Base-by-base conservation (phyloP, 176 grass and related monocot genomes). In the Triticum urartu region DNA sequence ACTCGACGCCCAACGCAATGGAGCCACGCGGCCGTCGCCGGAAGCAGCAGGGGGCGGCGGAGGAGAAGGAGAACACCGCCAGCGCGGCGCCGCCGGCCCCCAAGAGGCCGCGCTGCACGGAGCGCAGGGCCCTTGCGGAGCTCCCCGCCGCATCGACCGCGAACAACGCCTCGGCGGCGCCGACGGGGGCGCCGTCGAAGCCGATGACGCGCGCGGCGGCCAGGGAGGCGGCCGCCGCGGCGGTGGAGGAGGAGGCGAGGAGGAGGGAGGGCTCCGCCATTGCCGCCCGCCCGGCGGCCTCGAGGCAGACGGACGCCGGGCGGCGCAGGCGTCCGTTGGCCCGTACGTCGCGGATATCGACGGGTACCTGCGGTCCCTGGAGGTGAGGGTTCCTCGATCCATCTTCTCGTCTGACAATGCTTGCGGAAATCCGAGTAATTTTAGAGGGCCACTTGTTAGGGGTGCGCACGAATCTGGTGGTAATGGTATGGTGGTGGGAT, bases 141-240 rank as follows among this genome's bases (percentile, higher is more conserved):
- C 72, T 79, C 65, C 84, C 89, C 32, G 63, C 43, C 45, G 14
- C 14, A 5, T 15, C 47, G 1, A 50, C 50, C 50, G 35, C 80
- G 11, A 56, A 36, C 1, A 67, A 52, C 80, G 71, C 21, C 1
- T 65, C 42, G 9, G 73, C 56, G 40, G 15, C 50, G 24, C 12
- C 8, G 33, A 20, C 33, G 5, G 26, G 39, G 34, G 21, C 68
- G 0, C 43, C 43, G 59, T 11, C 66, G 25, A 90, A 74, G 74
- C 89, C 74, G 89, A 66, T 18, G 80, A 90, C 89, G 45, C 80
- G 89, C 34, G 64, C 67, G 84, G 84, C 47, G 58, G 89, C 79
- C 24, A 70, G 80, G 56, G 34, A 75, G 64, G 89, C 77, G 65
- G 64, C 87, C 13, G 65, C 28, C 36, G 65, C 32, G 22, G 72